Base-by-base conservation (phyloP, 768 basidiomycete genomes). In the Suillus paluster region DNA sequence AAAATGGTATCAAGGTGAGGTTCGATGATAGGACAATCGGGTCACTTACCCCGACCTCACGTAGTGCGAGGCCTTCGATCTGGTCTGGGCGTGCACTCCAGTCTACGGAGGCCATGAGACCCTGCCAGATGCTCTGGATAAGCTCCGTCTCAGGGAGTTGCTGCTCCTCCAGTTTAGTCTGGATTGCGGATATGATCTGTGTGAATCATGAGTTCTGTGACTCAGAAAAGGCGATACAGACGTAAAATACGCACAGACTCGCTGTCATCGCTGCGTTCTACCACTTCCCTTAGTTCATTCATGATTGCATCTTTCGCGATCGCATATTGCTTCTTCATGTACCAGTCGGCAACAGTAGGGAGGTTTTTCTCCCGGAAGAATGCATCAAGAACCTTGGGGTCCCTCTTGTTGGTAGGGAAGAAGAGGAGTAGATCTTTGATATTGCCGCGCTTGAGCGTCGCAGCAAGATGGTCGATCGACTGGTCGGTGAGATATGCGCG, bases 61-160 rank as follows among this genome's bases (percentile, higher is more conserved):
- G 89, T 53, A 96, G 76, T n/a, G 91, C 92, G 57, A 92, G 86
- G 41, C 86, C 88, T 71, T 96, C 95, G 68, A 96, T 90, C 75
- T 97, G 96, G 73, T 98, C 95, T 14, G 95, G 86, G 55, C 94
- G 86, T 11, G 94, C 88, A 69, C 84, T 88, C 91, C 92, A 94
- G 72, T 98, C 95, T 33, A 97, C 83, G 41, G 88, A 87, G 21
- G 86, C 81, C 86, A 97, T 91, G 59, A 98, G 84, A 23, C 92
- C 95, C 69, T 90, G 87, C 95, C 95, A 99, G 73, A 97, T 88
- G 79, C 94, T 94, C 60, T 87, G 84, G 53, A 95, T 83, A 58
- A 98, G 80, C 68, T 98, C 97, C 8, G 83, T 77, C 60, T 95
- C 95, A 7, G 94, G 88, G 46, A 98, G 85, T n/a, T 92, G 85